Evolutionary conservation across 345 rosid genomes (phyloP).

Genomic region (Raphanus raphanistrum): DNA sequence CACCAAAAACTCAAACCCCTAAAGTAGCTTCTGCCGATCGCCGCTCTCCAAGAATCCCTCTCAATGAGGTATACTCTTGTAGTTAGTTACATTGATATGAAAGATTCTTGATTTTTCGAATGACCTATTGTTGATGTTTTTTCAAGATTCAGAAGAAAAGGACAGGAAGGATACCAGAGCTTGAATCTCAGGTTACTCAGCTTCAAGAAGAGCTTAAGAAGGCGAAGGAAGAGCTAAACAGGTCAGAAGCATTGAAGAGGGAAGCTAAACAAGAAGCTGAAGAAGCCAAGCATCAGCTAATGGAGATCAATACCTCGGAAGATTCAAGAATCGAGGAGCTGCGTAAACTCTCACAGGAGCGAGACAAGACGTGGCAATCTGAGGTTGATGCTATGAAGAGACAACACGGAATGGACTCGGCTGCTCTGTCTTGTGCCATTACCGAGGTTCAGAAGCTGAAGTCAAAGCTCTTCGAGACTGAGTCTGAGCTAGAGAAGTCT

Average conservation of each 20-base stretch:
- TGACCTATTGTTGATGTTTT: neutral
- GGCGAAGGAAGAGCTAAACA: conserved; percentile 67
- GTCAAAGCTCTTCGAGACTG: conserved; percentile 70
- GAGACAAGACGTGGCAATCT: conserved; percentile 89
- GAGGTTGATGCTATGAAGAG: conserved; percentile 90
- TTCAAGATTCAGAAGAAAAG: conserved; percentile 61
- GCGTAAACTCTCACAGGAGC: conserved; percentile 71
- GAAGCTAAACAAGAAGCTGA: conserved; percentile 72
- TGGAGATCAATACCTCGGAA: conserved; percentile 74
- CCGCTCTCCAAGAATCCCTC: conserved; percentile 64
- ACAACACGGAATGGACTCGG: conserved; percentile 75
- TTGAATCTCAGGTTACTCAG: conserved; percentile 64
- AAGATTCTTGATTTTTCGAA: neutral
- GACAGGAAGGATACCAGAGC: conserved; percentile 52
- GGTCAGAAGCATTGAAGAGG: conserved; percentile 63
- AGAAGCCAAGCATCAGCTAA: conserved; percentile 66
- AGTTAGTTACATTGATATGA: neutral
- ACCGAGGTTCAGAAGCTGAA: conserved; percentile 87
- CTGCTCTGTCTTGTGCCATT: conserved; percentile 70
- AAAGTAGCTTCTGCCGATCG: conserved; percentile 66
- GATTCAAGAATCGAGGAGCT: conserved; percentile 82
- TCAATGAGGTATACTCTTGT: conserved; percentile 59
- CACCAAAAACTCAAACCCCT: conserved; percentile 66
- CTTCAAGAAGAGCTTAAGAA: conserved; percentile 89
- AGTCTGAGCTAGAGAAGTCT: conserved; percentile 75